These are phyloP conservation scores for Auriscalpium vulgare DNA, from an alignment of 768 basidiomycete species.

Conservation along the genomic window DNA sequence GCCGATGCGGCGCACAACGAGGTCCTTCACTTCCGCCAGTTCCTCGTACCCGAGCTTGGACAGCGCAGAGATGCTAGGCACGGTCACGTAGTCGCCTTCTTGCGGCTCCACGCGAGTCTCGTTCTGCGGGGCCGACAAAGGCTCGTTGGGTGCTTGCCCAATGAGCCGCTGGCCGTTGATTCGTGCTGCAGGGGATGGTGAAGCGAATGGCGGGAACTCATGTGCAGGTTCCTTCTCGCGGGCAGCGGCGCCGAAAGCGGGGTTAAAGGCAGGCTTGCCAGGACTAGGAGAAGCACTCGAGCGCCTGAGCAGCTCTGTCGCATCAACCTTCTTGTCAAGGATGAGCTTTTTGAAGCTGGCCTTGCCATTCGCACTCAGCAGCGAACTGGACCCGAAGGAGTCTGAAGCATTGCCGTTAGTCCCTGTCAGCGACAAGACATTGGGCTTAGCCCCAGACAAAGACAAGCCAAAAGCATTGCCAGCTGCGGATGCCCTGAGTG, in stretches of 20 bases:
- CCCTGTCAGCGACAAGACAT: conserved; percentile 44
- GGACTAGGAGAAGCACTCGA: conserved; percentile 17
- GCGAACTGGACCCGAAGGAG: conserved; percentile 53
- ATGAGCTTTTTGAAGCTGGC: conserved; percentile 92
- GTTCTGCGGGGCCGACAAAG: conserved; percentile 21
- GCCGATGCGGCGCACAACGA: conserved; percentile 86
- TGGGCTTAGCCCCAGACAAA: conserved; percentile 41
- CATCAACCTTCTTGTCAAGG: conserved; percentile 76
- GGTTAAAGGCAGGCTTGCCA: conserved; percentile 61
- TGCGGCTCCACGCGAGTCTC: conserved; percentile 36
- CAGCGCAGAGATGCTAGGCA: conserved; percentile 69
- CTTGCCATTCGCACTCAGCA: conserved; percentile 59
- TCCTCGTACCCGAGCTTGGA: conserved; percentile 66
- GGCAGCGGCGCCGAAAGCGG: conserved; percentile 65
- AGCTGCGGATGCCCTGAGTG: conserved; percentile 26
- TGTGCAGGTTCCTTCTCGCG: conserved; percentile 60
- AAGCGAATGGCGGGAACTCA: conserved; percentile 6
- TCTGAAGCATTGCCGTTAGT: conserved; percentile 46
- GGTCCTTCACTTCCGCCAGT: conserved; percentile 61
- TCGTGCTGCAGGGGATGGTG: conserved; percentile 27
- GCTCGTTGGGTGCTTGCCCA: conserved; percentile 1
- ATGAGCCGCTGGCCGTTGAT: not conserved
- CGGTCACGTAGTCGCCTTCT: conserved; percentile 89
- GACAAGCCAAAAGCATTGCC: conserved; percentile 34
- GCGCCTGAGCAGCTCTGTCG: conserved; percentile 53